Percentiles rank a stretch among this genome's conserved stretches.
phyloP scores from a whole-genome alignment of 2,329 filamentous ascomycete genomes.

The Waltergamsia citrina region DNA sequence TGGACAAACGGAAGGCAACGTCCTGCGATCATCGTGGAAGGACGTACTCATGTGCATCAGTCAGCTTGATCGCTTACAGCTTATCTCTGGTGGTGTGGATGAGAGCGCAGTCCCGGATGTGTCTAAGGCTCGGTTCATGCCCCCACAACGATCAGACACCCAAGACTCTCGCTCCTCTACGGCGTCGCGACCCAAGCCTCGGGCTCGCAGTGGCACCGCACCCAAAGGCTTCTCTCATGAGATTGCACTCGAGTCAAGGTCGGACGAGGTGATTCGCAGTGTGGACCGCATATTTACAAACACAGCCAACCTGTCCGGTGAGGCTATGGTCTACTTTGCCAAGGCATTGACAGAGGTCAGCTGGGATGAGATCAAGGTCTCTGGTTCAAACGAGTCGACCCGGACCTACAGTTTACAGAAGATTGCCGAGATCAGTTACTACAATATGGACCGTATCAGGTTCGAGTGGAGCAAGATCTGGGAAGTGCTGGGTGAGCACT shows the following conservation, averaged over 20 bases:
- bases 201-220: constrained; percentile 44
- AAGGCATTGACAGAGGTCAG: constrained; percentile 88
- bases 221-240: constrained; percentile 63
- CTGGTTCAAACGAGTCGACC: constrained; percentile 88
- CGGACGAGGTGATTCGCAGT: constrained; percentile 83
- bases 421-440: constrained; percentile 96
- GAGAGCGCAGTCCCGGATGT: constrained; percentile 90
- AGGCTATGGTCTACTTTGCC: constrained; percentile 94
- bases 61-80: constrained; percentile 87
- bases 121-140: constrained; percentile 66
- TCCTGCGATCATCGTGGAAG: constrained; percentile 85
- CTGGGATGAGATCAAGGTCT: constrained; percentile 98
- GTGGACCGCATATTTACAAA: constrained; percentile 97
- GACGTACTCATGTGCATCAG: constrained; percentile 93
- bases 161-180: constrained; percentile 57
- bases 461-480: constrained; percentile 99
- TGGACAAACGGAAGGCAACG: constrained; percentile 85
- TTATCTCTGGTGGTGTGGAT: constrained; percentile 90
- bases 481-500: constrained; percentile 95
- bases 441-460: constrained; percentile 97
- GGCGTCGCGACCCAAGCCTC: constrained; percentile 39
- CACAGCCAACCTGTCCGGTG: constrained; percentile 84
- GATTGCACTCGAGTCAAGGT: constrained; percentile 85
- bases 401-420: constrained; percentile 97
- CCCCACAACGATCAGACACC: constrained; percentile 44